Conservation (phyloP, 768 basidiomycete genomes). For the Russula virescens region DNA sequence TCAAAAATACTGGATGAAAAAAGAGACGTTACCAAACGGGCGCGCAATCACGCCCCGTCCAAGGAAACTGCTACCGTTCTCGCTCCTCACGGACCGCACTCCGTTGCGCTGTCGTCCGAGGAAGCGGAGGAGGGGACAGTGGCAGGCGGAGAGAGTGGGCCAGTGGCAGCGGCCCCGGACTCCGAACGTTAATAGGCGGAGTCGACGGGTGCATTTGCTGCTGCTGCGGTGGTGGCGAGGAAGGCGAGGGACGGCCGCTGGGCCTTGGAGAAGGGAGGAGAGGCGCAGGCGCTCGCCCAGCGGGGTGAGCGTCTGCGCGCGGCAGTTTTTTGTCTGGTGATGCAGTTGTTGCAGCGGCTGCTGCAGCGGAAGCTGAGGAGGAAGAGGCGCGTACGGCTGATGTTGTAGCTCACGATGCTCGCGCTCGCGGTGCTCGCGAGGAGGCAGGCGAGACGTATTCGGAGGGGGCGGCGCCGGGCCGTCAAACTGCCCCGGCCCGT, state of each 20-base stretch:
- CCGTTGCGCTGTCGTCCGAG: conserved; percentile 1
- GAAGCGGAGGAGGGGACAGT: conserved; percentile 7
- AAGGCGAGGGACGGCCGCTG: conserved; percentile 23
- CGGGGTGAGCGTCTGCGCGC: conserved; percentile 27
- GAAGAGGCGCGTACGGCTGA: conserved; percentile 21
- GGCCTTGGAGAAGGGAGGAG: conserved; percentile 22
- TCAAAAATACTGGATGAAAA: background rate
- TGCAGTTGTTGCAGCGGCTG: conserved; percentile 16
- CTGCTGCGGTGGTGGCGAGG: conserved; percentile 14
- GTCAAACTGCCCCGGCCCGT: conserved; percentile 6
- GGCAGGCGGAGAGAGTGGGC: background rate
- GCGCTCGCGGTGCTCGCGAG: conserved; percentile 2
- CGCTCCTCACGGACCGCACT: conserved; percentile 14
- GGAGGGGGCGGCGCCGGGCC: background rate
- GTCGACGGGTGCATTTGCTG: conserved; percentile 8
- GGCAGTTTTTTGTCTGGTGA: conserved; percentile 24
- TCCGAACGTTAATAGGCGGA: conserved; percentile 16
- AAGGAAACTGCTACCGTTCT: conserved; percentile 1
- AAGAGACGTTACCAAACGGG: background rate
- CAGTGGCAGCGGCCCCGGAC: background rate
- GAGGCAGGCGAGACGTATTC: conserved; percentile 7
- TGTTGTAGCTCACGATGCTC: conserved; percentile 15
- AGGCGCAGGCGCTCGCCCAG: conserved; percentile 27
- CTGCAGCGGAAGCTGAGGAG: conserved; percentile 19
- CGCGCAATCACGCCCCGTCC: background rate